Base-by-base conservation (phyloP, 1,284 basidiomycete species). In the Ceratobasidium sp. region DNA sequence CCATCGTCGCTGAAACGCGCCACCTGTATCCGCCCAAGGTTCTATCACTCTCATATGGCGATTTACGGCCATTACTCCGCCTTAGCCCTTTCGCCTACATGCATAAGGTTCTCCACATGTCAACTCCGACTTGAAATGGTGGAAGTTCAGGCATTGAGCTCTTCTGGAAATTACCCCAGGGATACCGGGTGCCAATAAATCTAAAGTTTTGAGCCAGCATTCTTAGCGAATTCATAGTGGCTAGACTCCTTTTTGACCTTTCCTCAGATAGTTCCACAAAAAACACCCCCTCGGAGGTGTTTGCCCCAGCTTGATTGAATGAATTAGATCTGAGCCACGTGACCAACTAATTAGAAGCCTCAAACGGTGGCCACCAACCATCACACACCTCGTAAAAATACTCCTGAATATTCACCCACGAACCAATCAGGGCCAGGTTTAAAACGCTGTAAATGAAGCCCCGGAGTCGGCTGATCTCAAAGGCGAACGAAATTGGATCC, bases 1-100 rank as follows among this genome's bases (percentile, higher is more conserved):
- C 40, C 39, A 64, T 23, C 44, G 10, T 64, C n/a, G 61, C 42
- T 64, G 61, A 64, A 64, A 64, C 61, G 42, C 61, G 61, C 40
- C 61, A 64, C 61, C n/a, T 20, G 49, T 1, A 51, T 51, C 49
- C 49, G 49, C 49, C 49, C 15, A 23, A 44, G 40, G n/a, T 20
- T 3, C 44, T 42, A n/a, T 39, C 20, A 46, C 23, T 64, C 0
- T n/a, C 40, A 42, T 42, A 42, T 42, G 4, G 20, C 40, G 3
- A 46, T 2, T 7, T 46, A n/a, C 20, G 20, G 39, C 61, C 61
- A 44, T 64, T 64, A 64, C 61, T 64, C 61, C 61, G 61, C 23
- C 39, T 3, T 44, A 3, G 40, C 40, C 40, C 61, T 64, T n/a
- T 39, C 18, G 42, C 61, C 61, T 40, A 33, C 28, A 33, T 64